Conservation (phyloP, 371 early-diverging fungal genomes). For the Furculomyces boomerangus region DNA sequence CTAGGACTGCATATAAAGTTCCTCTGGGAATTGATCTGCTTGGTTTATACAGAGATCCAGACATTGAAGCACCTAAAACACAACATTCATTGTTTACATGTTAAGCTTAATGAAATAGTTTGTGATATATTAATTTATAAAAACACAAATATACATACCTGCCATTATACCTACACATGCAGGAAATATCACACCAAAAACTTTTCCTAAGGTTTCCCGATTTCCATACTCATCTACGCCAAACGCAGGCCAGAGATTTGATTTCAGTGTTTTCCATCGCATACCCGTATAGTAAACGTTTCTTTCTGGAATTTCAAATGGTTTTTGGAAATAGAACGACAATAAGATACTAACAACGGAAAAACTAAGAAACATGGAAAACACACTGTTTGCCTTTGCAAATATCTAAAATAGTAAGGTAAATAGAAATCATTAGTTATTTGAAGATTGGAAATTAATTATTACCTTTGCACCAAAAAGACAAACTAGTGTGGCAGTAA, state of each 20-base stretch:
- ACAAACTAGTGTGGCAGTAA: conserved; percentile 28
- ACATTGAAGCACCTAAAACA: conserved; percentile 33
- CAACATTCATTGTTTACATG: background rate
- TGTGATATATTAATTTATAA: background rate
- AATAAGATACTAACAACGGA: conserved; percentile 29
- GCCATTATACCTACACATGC: conserved; percentile 45
- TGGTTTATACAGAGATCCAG: conserved; percentile 38
- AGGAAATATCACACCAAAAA: conserved; percentile 42
- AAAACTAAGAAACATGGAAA: conserved; percentile 27
- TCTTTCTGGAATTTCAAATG: conserved; percentile 26
- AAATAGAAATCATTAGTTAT: background rate
- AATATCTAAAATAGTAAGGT: conserved; percentile 14
- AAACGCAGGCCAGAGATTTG: conserved; percentile 36
- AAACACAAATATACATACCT: no score
- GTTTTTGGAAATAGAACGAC: conserved; percentile 28
- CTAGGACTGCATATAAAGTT: conserved; percentile 32
- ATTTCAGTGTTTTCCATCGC: conserved; percentile 27
- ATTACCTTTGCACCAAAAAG: conserved; percentile 20
- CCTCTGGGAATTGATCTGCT: conserved; percentile 41
- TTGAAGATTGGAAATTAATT: background rate
- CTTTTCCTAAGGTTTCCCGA: conserved; percentile 21
- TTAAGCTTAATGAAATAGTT: background rate
- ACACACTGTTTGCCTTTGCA: conserved; percentile 27
- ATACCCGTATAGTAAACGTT: conserved; percentile 31
- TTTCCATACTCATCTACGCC: conserved; percentile 20